These are phyloP conservation scores for Alternaria gaisen DNA, from an alignment of 2,329 filamentous ascomycete species.

Conservation along the genomic window DNA sequence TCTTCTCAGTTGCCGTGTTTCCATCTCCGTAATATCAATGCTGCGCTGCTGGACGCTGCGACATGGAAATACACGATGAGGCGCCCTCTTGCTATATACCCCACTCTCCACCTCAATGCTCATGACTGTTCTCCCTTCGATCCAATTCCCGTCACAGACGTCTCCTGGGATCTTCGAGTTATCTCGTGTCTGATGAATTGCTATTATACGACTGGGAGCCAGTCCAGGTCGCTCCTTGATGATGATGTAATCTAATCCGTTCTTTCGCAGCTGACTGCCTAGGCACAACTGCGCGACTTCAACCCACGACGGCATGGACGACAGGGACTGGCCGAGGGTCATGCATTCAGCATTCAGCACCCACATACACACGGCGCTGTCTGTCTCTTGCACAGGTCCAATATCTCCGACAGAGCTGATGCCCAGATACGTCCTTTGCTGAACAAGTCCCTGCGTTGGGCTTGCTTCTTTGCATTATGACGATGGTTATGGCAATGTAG, in stretches of 20 bases:
- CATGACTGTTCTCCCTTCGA: neutral
- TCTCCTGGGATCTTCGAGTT: neutral
- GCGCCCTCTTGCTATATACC: neutral
- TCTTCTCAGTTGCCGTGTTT: neutral
- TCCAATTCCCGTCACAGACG: neutral
- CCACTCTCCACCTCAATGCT: neutral
- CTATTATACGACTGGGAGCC: neutral
- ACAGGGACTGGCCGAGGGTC: neutral
- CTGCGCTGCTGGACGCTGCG: neutral
- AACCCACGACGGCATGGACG: neutral
- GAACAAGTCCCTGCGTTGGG: neutral
- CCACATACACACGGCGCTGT: neutral
- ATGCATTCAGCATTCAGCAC: neutral
- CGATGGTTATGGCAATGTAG: neutral
- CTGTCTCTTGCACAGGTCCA: neutral
- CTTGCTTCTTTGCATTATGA: constrained; percentile 7
- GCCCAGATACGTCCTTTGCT: neutral
- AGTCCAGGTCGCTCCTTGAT: neutral
- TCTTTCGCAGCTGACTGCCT: neutral
- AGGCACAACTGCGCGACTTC: neutral
- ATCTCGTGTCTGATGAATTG: neutral
- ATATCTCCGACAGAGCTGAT: neutral
- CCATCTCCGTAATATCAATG: fast-evolving
- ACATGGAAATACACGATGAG: neutral
- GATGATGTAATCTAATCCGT: neutral